These are phyloP conservation scores for Entomortierella parvispora DNA, from an alignment of 192 early-diverging fungal species.

Conservation along the genomic window DNA sequence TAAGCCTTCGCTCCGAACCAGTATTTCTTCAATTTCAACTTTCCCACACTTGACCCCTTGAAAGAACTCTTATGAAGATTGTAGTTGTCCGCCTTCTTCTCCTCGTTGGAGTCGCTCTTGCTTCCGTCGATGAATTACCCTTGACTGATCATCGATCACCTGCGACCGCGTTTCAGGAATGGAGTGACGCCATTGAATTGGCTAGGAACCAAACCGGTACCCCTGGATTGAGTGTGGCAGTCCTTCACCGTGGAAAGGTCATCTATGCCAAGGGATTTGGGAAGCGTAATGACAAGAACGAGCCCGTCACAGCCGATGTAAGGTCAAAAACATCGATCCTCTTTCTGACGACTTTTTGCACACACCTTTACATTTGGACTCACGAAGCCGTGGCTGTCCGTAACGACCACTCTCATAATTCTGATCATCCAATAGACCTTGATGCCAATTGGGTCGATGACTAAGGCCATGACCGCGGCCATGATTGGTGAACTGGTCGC, in stretches of 20 bases:
- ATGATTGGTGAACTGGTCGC: constrained; percentile 14
- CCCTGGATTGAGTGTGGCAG: constrained; percentile 17
- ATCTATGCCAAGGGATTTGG: constrained; percentile 18
- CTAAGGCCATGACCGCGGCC: constrained; percentile 20
- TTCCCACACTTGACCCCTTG: constrained; percentile 55
- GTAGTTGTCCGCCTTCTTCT: no score
- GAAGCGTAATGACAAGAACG: constrained; percentile 10
- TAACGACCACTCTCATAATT: background rate
- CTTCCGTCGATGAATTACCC: no score
- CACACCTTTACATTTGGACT: background rate
- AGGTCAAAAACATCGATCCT: background rate
- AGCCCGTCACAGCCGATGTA: background rate
- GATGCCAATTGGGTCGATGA: constrained; percentile 11
- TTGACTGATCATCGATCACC: no score
- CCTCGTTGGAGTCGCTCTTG: no score
- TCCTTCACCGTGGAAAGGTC: constrained; percentile 12
- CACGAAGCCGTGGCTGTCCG: no score
- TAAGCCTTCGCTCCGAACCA: no score
- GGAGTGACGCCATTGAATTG: background rate
- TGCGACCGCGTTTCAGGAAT: no score
- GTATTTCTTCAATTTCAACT: no score
- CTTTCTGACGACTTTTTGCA: no score
- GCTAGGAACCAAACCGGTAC: constrained; percentile 5
- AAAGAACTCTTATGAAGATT: constrained; percentile 65
- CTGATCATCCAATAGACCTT: constrained; percentile 1